These are phyloP conservation scores for Tuber umbilicatum DNA, from an alignment of 495 filamentous ascomycete genomes.

Conservation along the genomic window DNA sequence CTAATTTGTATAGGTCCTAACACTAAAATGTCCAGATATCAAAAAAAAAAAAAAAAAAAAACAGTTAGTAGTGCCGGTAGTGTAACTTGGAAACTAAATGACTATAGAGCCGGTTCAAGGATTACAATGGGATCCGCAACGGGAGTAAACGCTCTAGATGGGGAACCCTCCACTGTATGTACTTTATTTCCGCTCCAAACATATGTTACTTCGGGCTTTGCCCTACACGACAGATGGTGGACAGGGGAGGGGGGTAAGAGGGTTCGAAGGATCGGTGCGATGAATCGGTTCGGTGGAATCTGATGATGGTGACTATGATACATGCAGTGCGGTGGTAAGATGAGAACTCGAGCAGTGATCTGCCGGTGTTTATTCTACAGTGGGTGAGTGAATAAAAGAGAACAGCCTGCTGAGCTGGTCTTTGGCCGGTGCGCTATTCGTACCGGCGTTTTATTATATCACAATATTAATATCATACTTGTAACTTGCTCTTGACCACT, in stretches of 20 bases:
- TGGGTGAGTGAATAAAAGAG: not conserved
- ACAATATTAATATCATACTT: not conserved
- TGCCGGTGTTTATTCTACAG: not conserved
- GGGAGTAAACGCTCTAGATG: not conserved
- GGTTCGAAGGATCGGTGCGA: not conserved
- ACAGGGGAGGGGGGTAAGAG: not conserved
- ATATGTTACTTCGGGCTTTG: not conserved
- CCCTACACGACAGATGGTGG: not conserved
- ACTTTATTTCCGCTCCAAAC: not conserved
- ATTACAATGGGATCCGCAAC: not conserved
- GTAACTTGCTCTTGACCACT: not conserved
- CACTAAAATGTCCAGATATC: no score
- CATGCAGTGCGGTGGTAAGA: no score
- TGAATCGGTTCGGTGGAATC: not conserved
- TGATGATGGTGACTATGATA: slow-evolving; percentile 3
- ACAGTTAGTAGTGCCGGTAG: not conserved
- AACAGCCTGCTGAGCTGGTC: not conserved
- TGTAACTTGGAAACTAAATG: not conserved
- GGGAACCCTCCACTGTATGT: not conserved
- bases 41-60: no score
- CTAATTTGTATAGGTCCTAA: no score
- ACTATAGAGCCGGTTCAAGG: not conserved
- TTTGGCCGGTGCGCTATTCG: not conserved
- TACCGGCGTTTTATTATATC: not conserved
- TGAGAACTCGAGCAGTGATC: no score